Base-by-base conservation (phyloP, 2,329 filamentous ascomycete species). In the Aaosphaeria arxii region DNA sequence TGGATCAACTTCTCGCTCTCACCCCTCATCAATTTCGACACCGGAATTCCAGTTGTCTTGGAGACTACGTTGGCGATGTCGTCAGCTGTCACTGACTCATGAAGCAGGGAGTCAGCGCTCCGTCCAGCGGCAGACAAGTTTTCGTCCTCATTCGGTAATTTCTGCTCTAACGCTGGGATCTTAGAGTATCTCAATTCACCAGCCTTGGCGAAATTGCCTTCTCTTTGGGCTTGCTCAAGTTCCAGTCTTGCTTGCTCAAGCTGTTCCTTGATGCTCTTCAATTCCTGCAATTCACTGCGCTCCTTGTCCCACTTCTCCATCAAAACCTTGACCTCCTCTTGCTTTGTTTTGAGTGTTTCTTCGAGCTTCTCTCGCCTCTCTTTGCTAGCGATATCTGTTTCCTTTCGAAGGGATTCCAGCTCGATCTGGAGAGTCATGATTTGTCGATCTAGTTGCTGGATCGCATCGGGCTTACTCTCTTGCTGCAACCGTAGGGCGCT, bases 341-440 rank as follows among this genome's bases (percentile, higher is more conserved):
- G 87, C 59, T 89, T 87, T 43, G 77, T 76, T 62, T 88, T 88
- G 17, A 97, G 72, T 6, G 87, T 86, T 45, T 81, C 77, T 66
- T 97, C 87, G 1, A 97, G 80, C 63, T 92, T 92, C 61, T 95
- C 88, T 24, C 91, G 81, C 13, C 94, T 84, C 70, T 97, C 94
- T 57, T 85, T 86, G 64, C 91, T 96, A 13, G 88, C 86, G 43
- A 96, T 79, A 58, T 99, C 94, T 7, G 86, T 95, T 69, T 99
- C 94, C 62, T 97, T 97, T 44, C 92, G 83, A 39, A 99, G 74
- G 52, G 91, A 96, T 67, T 97, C 94, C 1, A 97, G 79, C 68
- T 99, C 92, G 53, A 99, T 97, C 65, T 96, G 92, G 11, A 97
- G 90, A 0, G 92, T 97, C 83, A 96, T 95, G 51, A 97, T 96